Evolutionary conservation across 2,329 filamentous ascomycete genomes (phyloP).

Genomic region (Drechslerella coelobrocha): DNA sequence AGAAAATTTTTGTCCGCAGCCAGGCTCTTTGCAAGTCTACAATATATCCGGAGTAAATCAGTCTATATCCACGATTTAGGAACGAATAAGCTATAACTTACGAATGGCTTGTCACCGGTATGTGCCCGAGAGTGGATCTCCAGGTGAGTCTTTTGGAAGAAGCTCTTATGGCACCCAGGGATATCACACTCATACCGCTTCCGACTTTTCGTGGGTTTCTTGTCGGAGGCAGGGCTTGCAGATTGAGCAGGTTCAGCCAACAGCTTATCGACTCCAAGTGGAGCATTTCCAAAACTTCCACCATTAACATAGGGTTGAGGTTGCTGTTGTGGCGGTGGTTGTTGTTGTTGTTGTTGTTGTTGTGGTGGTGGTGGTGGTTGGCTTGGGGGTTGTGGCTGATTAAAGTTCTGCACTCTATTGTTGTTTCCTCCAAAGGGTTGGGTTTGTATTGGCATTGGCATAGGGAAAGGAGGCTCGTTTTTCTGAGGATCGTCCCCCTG

Average conservation of each 20-base stretch:
- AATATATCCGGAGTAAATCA: constrained; percentile 12
- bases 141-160: constrained; percentile 89
- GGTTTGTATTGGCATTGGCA: constrained; percentile 7
- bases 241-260: constrained; percentile 48
- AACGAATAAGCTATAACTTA: constrained; percentile 62
- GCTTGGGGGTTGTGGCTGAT: neutral
- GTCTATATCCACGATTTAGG: neutral
- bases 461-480: constrained; percentile 31
- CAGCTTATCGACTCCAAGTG: constrained; percentile 54
- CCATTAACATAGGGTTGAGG: constrained; percentile 38
- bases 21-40: constrained; percentile 72
- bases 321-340: constrained; percentile 42
- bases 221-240: constrained; percentile 42
- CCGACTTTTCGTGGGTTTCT: constrained; percentile 56
- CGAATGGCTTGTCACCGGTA: constrained; percentile 88
- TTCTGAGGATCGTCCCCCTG: constrained; percentile 54
- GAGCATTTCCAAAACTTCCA: constrained; percentile 46
- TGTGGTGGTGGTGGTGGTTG: constrained; percentile 27
- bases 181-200: constrained; percentile 77
- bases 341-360: constrained; percentile 40
- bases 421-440: constrained; percentile 27
- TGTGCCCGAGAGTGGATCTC: constrained; percentile 88
- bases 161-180: constrained; percentile 77
- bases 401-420: neutral
- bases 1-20: constrained; percentile 81